These are phyloP conservation scores for Suillus brevipes DNA, from an alignment of 768 basidiomycete species.

Conservation along the genomic window DNA sequence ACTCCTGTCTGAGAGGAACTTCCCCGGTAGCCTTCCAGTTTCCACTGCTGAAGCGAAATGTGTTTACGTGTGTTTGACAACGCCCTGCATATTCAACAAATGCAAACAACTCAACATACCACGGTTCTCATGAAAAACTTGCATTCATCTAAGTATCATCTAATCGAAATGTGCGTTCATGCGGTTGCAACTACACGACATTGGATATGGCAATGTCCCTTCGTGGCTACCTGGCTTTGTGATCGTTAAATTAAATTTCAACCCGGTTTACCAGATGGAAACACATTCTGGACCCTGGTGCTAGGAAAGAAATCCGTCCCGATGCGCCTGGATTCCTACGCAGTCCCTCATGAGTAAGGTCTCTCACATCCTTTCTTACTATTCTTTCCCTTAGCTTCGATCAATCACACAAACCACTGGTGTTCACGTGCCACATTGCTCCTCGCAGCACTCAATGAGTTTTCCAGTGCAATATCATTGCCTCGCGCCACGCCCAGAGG, in stretches of 20 bases:
- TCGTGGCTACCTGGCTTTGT: background rate
- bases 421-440: slow-evolving; percentile 9
- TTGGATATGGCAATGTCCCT: background rate
- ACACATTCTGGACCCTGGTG: background rate
- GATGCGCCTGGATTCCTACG: too few relatives aligned
- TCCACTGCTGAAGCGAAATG: too few relatives aligned
- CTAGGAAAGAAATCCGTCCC: background rate
- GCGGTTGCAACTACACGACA: background rate
- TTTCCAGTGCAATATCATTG: slow-evolving; percentile 10
- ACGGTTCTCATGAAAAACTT: too few relatives aligned
- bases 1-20: too few relatives aligned
- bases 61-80: too few relatives aligned
- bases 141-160: too few relatives aligned
- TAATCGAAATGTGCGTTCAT: background rate
- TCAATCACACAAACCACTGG: background rate
- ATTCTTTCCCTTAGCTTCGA: background rate
- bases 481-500: background rate
- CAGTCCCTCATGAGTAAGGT: background rate
- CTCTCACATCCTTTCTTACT: background rate
- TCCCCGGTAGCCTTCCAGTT: too few relatives aligned
- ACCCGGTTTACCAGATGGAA: background rate
- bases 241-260: background rate
- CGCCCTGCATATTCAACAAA: too few relatives aligned
- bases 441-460: slow-evolving; percentile 28
- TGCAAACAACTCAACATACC: too few relatives aligned